A percentile compares a stretch with the other conserved stretches of the same genome.
These are phyloP conservation scores for Melastoma candidum DNA, from an alignment of 441 rosid genomes.

Conservation along the genomic window DNA sequence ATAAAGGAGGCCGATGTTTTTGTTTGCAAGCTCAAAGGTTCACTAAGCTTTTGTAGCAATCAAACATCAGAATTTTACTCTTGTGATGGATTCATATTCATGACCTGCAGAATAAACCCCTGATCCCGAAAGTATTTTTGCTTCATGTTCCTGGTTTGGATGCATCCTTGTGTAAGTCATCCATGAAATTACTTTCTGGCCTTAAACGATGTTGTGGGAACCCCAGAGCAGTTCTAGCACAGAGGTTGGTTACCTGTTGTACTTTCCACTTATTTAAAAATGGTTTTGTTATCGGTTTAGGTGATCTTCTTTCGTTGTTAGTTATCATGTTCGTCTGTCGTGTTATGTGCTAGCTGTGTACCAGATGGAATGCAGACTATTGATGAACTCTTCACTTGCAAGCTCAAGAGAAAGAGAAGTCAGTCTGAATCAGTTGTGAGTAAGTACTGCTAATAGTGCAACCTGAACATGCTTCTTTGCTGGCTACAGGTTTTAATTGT, in stretches of 20 bases:
- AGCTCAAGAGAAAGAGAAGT: slow-evolving; percentile 58
- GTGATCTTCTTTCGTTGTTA: slow-evolving; percentile 1
- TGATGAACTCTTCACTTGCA: slow-evolving; percentile 78
- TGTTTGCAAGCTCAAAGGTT: no score
- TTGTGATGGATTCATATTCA: background rate
- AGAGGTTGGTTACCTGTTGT: slow-evolving; percentile 43
- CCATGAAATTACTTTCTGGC: slow-evolving; percentile 52
- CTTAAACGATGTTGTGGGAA: slow-evolving; percentile 66
- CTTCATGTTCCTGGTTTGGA: slow-evolving; percentile 92
- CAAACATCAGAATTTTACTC: background rate
- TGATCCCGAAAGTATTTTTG: slow-evolving; percentile 86
- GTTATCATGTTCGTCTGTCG: slow-evolving; percentile 18
- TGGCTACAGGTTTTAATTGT: slow-evolving; percentile 2
- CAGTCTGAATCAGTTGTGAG: slow-evolving; percentile 23
- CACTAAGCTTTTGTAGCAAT: no score
- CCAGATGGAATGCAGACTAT: slow-evolving; percentile 78
- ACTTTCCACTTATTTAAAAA: no score
- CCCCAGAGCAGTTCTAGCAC: slow-evolving; percentile 70
- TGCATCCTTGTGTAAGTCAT: slow-evolving; percentile 75
- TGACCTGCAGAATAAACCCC: slow-evolving; percentile 77
- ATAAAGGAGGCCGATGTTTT: no score
- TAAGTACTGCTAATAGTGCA: slow-evolving; percentile 6
- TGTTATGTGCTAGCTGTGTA: slow-evolving; percentile 54
- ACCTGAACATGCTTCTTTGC: background rate
- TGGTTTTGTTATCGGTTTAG: no score